Conservation (phyloP, 495 filamentous ascomycete species). For the Sabuloglossum arenarium region DNA sequence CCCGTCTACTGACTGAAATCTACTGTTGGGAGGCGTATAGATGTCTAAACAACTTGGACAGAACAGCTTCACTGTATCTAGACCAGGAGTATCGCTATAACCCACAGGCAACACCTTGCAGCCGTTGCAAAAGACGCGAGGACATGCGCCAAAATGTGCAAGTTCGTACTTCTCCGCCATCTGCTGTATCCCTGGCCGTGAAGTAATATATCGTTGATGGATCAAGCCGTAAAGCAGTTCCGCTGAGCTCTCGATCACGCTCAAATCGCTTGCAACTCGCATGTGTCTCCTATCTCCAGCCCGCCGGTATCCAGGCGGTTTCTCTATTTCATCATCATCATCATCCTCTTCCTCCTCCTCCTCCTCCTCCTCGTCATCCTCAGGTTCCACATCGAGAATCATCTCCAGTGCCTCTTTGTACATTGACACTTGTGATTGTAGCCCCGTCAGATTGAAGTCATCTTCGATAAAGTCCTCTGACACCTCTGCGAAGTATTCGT, state of each 20-base stretch:
- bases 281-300: slow-evolving; percentile 54
- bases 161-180: slow-evolving; percentile 99
- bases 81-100: slow-evolving; percentile 77
- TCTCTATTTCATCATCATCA: slow-evolving; percentile 58
- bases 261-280: slow-evolving; percentile 74
- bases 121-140: slow-evolving; percentile 69
- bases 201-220: slow-evolving; percentile 96
- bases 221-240: slow-evolving; percentile 96
- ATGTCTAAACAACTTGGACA: slow-evolving; percentile 93
- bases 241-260: slow-evolving; percentile 86
- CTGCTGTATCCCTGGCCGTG: slow-evolving; percentile 88
- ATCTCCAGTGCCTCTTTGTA: slow-evolving; percentile 96
- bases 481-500: slow-evolving; percentile 98
- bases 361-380: slow-evolving; percentile 70
- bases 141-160: slow-evolving; percentile 84
- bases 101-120: slow-evolving; percentile 84
- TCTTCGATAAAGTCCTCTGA: slow-evolving; percentile 98
- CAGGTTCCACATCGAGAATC: slow-evolving; percentile 95
- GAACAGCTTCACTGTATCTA: slow-evolving; percentile 96
- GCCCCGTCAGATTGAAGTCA: slow-evolving; percentile 94
- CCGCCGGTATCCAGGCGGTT: slow-evolving; percentile 37
- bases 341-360: slow-evolving; percentile 50
- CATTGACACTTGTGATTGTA: slow-evolving; percentile 91
- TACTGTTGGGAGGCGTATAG: slow-evolving; percentile 90
- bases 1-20: slow-evolving; percentile 94